Conservation (phyloP, 108 stramenopile genomes). For the Cylindrotheca fusiformis region DNA sequence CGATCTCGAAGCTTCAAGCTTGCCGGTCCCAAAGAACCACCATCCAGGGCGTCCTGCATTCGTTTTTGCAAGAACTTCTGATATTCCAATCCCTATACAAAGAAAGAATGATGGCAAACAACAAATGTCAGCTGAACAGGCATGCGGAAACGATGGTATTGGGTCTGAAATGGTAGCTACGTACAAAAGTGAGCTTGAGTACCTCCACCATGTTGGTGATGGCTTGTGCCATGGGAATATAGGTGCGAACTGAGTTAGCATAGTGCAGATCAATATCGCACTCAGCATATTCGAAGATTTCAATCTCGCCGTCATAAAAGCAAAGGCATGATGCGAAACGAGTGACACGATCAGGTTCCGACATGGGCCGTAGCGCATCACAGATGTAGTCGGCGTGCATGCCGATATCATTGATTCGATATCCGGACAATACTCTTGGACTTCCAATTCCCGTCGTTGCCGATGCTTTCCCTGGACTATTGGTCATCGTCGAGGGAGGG, state of each 20-base stretch:
- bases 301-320: slow-evolving; percentile 87
- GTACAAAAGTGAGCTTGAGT: slow-evolving; percentile 56
- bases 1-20: slow-evolving; percentile 80
- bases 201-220: slow-evolving; percentile 72
- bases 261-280: slow-evolving; percentile 72
- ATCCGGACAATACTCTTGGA: slow-evolving; percentile 65
- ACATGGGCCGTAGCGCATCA: slow-evolving; percentile 63
- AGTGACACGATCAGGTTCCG: slow-evolving; percentile 76
- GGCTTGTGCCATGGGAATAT: slow-evolving; percentile 67
- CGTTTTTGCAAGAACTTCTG: slow-evolving; percentile 64
- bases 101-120: not conserved
- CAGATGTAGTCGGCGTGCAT: slow-evolving; percentile 75
- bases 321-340: slow-evolving; percentile 75
- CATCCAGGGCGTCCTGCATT: slow-evolving; percentile 49
- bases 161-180: too few species aligned
- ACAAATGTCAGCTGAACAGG: too few species aligned
- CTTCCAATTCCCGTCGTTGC: slow-evolving; percentile 22
- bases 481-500: slow-evolving; percentile 28
- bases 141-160: too few species aligned
- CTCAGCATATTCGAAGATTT: slow-evolving; percentile 76
- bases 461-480: slow-evolving; percentile 15
- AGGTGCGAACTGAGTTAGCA: slow-evolving; percentile 61
- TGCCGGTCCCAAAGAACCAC: slow-evolving; percentile 30
- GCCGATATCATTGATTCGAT: slow-evolving; percentile 80
- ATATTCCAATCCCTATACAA: slow-evolving; percentile 49